These are phyloP conservation scores for Casaregolazyma suthepensis DNA, from an alignment of 1,139 yeast species.

Conservation along the genomic window DNA sequence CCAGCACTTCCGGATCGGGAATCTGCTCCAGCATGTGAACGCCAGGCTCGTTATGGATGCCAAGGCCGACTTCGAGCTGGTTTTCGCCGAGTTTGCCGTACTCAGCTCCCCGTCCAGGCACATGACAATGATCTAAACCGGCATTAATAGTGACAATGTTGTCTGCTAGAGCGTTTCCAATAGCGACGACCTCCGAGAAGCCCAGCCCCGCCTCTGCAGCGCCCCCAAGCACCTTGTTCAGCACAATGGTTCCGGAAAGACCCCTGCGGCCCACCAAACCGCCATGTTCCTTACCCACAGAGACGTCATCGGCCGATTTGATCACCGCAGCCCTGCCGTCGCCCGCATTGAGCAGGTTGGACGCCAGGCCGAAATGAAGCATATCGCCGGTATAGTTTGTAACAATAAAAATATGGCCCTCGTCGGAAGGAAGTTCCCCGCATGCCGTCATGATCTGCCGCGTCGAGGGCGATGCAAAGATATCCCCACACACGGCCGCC, in stretches of 20 bases:
- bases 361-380: conserved; percentile 84
- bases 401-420: conserved; percentile 69
- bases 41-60: conserved; percentile 95
- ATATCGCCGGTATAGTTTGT: conserved; percentile 95
- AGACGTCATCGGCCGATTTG: conserved; percentile 43
- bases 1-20: conserved; percentile 42
- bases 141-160: conserved; percentile 83
- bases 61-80: conserved; percentile 88
- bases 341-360: conserved; percentile 69
- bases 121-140: conserved; percentile 80
- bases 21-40: conserved; percentile 63
- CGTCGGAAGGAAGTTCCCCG: conserved; percentile 49
- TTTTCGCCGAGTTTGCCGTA: conserved; percentile 43
- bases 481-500: conserved; percentile 83
- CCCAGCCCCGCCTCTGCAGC: conserved; percentile 46
- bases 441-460: conserved; percentile 74
- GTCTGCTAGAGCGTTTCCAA: conserved; percentile 57
- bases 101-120: conserved; percentile 67
- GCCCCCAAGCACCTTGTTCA: conserved; percentile 81
- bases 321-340: conserved; percentile 50
- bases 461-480: conserved; percentile 89
- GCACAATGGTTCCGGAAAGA: conserved; percentile 79
- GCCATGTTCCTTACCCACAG: conserved; percentile 81
- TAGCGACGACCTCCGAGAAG: conserved; percentile 46
- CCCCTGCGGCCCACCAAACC: conserved; percentile 94